Base-by-base conservation (phyloP, 257 asterid species). In the Echites panduratus region DNA sequence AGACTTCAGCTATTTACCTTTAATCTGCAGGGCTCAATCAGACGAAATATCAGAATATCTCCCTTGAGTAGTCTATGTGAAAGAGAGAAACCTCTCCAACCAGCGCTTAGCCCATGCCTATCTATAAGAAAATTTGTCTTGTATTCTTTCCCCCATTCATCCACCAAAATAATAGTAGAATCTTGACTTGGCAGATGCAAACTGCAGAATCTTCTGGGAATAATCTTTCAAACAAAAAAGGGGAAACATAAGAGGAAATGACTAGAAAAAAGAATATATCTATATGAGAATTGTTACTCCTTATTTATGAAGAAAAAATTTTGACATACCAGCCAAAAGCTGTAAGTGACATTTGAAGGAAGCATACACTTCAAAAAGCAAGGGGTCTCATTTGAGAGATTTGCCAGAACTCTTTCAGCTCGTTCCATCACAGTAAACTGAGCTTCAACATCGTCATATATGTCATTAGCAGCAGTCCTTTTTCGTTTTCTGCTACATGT, bases 251-350 rank as follows among this genome's bases (percentile, higher is more conserved):
- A 29, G 53, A 70, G 70, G 54, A 76, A 71, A 66, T 69, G 9
- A 56, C 73, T 38, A 75, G 75, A 59, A 50, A 24, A 68, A 76
- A 14, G 16, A 75, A 32, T 62, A 22, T 62, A 22, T 56, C 38
- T 13, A 76, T 66, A 56, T 48, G 29, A 35, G 53, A 78, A 45
- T 53, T 26, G 24, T 41, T 13, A 27, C 53, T 76, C 43, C 41
- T 66, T 38, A 29, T 71, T 13, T n/a, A 73, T 80, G 26, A 13
- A 52, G 75, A 66, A 1, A 27, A 67, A 38, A n/a, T 29, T 22
- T 68, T 47, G 70, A 72, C 87, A 82, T 85, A 94, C 98, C 89
- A 94, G 68, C 99, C 99, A 94, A 84, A 94, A 94, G 69, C 99
- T 95, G 77, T 85, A 89, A 62, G 88, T 75, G 54, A 94, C 99